Evolutionary conservation across 306 rosid species (phyloP), one percentile per base, ranked within the genome.

Genomic region (Cicer pinnatifidum): DNA sequence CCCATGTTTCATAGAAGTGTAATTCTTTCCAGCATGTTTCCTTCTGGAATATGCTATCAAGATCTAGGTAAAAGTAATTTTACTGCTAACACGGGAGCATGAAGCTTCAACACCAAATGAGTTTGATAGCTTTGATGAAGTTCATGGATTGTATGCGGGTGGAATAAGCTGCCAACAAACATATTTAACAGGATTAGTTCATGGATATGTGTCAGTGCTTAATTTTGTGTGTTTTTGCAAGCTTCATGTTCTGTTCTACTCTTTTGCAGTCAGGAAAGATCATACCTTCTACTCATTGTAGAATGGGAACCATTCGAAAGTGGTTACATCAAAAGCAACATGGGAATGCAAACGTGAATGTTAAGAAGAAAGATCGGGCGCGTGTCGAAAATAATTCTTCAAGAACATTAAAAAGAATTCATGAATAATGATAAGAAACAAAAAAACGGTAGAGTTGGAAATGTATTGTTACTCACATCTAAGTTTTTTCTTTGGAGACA

Each of bases 241-340:
- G 28, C 3, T 56, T 64, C 13, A 65, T 17, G 58, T 47, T 39
- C 28, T 76, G 16, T 73, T 61, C 9, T 66, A 20, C 51, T 48
- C 20, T 72, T 69, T 71, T 78, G 82, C 96, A 90, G 97, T 71
- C 75, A 72, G 82, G 83, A 33, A 88, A 83, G 85, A 67, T 73
- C 6, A 57, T 58, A 75, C 73, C 76, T 69, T 80, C 85, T 71
- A 40, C 50, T 6, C 71, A 80, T 50, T 70, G 71, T 68, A 23
- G 89, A 85, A 88, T 78, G 75, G 72, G 86, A 58, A 69, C 91
- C 20, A 81, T 90, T 67, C 95, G 95, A 13, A 94, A 85, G 83
- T 94, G 97, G 99, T 88, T 94, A 75, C 87, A 90, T 81, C 91
- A 80, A 51, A 88, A 82, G 86, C 95, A 91, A 59, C 38, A 81